Evolutionary conservation across 192 early-diverging fungal genomes (phyloP).

Genomic region (Gamsiella multidivaricata): DNA sequence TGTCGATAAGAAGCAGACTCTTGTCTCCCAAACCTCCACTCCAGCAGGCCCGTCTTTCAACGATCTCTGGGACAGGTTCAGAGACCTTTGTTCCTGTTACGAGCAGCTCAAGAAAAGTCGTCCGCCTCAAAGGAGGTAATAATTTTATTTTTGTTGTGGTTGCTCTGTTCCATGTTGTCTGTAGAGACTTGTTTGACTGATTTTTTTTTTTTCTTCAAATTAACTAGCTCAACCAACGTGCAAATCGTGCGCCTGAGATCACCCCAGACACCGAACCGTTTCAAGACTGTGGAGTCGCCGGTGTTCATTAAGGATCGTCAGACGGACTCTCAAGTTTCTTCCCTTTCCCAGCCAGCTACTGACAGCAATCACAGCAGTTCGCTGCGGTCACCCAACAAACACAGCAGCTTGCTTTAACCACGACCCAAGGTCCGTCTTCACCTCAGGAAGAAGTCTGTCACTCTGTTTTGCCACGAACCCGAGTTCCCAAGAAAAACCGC

Average conservation of each 20-base stretch:
- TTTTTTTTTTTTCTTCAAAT: background rate
- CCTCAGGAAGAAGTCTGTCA: background rate
- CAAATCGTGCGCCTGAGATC: background rate
- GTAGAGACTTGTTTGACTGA: background rate
- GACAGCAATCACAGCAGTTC: background rate
- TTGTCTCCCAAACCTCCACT: background rate
- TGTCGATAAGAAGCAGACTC: background rate
- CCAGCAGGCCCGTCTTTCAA: background rate
- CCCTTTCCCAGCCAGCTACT: background rate
- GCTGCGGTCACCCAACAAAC: background rate
- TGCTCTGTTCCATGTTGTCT: background rate
- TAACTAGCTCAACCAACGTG: background rate
- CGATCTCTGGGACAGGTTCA: background rate
- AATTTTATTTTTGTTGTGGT: background rate
- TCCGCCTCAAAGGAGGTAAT: background rate
- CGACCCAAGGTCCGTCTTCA: background rate
- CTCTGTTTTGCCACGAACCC: background rate
- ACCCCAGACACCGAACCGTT: background rate
- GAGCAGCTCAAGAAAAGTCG: conserved; percentile 4
- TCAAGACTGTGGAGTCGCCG: conserved; percentile 11
- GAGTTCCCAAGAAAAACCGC: conserved; percentile 7
- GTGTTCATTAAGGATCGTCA: background rate
- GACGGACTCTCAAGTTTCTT: background rate
- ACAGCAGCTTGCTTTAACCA: background rate
- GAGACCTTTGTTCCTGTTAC: background rate